Conservation (phyloP, 2,329 filamentous ascomycete genomes). For the Colletotrichum tofieldiae region DNA sequence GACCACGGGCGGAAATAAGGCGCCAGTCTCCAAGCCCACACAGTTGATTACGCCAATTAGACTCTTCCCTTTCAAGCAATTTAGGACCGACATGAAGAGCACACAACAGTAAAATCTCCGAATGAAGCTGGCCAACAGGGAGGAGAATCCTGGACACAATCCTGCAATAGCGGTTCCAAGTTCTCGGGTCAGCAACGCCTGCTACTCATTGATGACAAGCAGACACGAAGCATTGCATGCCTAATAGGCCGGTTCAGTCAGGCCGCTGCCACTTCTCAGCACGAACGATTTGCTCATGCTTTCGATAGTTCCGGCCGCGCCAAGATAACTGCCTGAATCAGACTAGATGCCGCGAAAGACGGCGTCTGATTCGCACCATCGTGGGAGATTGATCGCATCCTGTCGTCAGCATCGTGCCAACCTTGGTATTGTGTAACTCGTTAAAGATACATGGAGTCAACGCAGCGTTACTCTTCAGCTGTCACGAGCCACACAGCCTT, state of each 20-base stretch:
- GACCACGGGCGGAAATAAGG: not conserved
- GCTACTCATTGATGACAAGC: not conserved
- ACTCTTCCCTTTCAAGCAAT: conserved; percentile 26
- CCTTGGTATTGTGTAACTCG: no score
- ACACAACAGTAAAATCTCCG: conserved; percentile 32
- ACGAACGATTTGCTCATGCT: not conserved
- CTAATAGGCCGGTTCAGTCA: not conserved
- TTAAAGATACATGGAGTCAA: no score
- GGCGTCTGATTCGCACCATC: no score
- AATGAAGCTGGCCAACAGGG: conserved; percentile 27
- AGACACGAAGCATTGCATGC: not conserved
- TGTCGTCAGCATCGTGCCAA: no score
- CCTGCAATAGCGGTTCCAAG: conserved; percentile 37
- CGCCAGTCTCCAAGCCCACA: conserved; percentile 7
- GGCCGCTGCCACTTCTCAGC: not conserved
- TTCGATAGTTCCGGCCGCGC: not conserved
- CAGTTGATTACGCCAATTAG: conserved; percentile 18
- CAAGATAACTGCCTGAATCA: no score
- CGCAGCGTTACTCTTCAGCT: no score
- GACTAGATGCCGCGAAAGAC: no score
- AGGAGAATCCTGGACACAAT: conserved; percentile 16
- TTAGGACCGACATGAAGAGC: conserved; percentile 17
- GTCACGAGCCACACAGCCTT: no score
- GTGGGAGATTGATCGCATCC: no score
- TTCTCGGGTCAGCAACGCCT: conserved; percentile 31